These are phyloP conservation scores for Penicillium angulare DNA, from an alignment of 495 filamentous ascomycete genomes.

Conservation along the genomic window DNA sequence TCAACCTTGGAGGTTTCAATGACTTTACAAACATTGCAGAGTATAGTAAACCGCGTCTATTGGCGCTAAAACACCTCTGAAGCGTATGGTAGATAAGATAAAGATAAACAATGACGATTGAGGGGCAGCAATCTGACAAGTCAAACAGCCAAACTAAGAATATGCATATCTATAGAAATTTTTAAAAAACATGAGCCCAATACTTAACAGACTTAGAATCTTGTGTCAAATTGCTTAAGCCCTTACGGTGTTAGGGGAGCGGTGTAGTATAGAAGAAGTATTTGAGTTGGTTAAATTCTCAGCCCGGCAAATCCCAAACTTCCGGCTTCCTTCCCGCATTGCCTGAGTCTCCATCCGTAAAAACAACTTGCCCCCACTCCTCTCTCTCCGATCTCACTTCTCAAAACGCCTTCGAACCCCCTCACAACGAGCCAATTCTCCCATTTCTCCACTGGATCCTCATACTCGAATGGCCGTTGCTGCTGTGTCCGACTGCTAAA, in stretches of 20 bases:
- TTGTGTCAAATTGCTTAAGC: no score
- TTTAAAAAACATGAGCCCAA: background rate
- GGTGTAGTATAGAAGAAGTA: conserved; percentile 9
- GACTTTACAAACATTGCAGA: background rate
- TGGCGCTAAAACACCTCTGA: conserved; percentile 5
- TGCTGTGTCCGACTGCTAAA: conserved; percentile 27
- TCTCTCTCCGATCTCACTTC: background rate
- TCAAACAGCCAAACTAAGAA: background rate
- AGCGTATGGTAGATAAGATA: conserved; percentile 23
- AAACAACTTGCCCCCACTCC: conserved; percentile 3
- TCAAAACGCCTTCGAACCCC: no score
- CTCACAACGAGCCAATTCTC: no score
- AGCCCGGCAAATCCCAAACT: conserved; percentile 21
- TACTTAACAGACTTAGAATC: background rate
- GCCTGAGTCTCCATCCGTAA: background rate
- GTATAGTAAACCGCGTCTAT: background rate
- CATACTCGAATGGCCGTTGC: conserved; percentile 25
- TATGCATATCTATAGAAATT: background rate
- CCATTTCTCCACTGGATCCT: background rate
- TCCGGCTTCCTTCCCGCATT: conserved; percentile 15
- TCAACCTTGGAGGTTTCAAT: no score
- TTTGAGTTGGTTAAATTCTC: conserved; percentile 21
- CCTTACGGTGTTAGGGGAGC: conserved; percentile 9
- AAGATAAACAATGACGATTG: conserved; percentile 27
- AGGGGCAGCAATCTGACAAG: conserved; percentile 15